Percentiles rank a stretch among this genome's conserved stretches.
These are phyloP conservation scores for Penicillium pulvis DNA, from an alignment of 495 filamentous ascomycete species.

Conservation along the genomic window DNA sequence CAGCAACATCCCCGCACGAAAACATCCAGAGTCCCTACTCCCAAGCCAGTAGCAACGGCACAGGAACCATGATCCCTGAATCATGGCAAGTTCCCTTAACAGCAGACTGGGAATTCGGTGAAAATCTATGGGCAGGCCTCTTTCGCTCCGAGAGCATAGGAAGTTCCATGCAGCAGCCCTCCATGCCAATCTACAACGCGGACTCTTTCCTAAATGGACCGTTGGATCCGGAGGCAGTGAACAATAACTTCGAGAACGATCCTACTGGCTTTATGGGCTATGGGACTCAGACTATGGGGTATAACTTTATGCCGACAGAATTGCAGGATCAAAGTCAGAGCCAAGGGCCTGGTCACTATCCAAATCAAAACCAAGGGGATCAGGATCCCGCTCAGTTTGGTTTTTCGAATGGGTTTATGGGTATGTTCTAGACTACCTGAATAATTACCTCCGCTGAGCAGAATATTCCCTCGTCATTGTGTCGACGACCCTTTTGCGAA, in stretches of 20 bases:
- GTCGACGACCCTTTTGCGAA: background rate
- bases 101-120: conserved; percentile 41
- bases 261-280: background rate
- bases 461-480: background rate
- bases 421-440: background rate
- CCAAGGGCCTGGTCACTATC: too few species aligned
- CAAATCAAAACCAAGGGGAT: background rate
- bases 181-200: conserved; percentile 22
- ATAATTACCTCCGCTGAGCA: too few species aligned
- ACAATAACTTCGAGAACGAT: background rate
- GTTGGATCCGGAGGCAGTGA: background rate
- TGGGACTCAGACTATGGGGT: background rate
- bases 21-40: conserved; percentile 31
- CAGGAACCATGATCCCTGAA: conserved; percentile 29
- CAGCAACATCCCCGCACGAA: conserved; percentile 19
- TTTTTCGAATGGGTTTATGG: conserved; percentile 7
- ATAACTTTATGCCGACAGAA: conserved; percentile 1
- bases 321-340: background rate
- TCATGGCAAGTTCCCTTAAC: conserved; percentile 44
- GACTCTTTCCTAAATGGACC: conserved; percentile 23
- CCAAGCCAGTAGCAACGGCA: conserved; percentile 18
- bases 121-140: conserved; percentile 34
- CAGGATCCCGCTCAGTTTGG: background rate
- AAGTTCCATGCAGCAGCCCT: conserved; percentile 5
- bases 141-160: conserved; percentile 22